phyloP scores from a whole-genome alignment of 1,139 yeast species.

The Hansenula anomala region DNA sequence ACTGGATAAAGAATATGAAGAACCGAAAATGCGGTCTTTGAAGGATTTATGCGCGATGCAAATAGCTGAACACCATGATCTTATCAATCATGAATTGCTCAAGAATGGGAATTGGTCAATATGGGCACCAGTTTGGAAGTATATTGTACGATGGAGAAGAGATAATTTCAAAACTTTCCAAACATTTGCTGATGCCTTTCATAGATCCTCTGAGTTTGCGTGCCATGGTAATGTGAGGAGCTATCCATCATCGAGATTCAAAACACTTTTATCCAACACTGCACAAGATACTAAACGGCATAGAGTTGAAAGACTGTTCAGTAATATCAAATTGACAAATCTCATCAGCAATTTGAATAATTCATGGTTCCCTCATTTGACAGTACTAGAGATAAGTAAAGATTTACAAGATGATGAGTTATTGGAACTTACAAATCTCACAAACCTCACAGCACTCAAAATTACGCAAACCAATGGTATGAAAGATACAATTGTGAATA shows the following conservation, averaged over 20 bases:
- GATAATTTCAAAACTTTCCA: constrained; percentile 24
- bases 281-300: constrained; percentile 14
- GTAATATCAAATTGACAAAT: constrained; percentile 14
- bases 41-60: constrained; percentile 18
- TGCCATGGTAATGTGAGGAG: constrained; percentile 18
- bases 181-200: constrained; percentile 23
- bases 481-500: constrained; percentile 13
- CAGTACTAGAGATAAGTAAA: constrained; percentile 15
- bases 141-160: constrained; percentile 19
- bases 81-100: constrained; percentile 17
- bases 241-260: constrained; percentile 9
- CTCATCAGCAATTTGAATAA: constrained; percentile 12
- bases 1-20: constrained; percentile 1
- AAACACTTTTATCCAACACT: constrained; percentile 8
- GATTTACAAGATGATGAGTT: constrained; percentile 13
- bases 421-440: constrained; percentile 13
- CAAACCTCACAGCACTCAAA: constrained; percentile 13
- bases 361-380: constrained; percentile 11
- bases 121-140: constrained; percentile 27
- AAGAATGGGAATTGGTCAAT: constrained; percentile 17
- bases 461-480: constrained; percentile 7
- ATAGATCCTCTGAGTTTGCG: constrained; percentile 13
- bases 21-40: constrained; percentile 10
- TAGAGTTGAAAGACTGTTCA: constrained; percentile 20
- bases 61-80: constrained; percentile 20